Percentiles rank a stretch among this genome's conserved stretches.
These are phyloP conservation scores for Geotrichum macrosporum DNA, from an alignment of 1,139 yeast genomes.

Conservation along the genomic window DNA sequence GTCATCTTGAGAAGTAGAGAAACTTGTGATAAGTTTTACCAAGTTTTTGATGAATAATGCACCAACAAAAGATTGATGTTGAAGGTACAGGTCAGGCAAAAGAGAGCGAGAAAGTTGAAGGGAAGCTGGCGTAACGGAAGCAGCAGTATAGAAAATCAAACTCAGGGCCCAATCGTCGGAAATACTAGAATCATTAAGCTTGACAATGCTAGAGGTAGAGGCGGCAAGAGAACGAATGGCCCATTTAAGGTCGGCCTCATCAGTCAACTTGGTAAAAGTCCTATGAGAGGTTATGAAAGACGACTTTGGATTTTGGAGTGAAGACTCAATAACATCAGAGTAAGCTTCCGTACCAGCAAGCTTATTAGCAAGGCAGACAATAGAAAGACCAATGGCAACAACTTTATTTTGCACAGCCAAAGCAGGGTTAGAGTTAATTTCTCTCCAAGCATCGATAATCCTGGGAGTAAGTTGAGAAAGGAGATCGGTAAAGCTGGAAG, in stretches of 20 bases:
- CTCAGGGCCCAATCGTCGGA: slow-evolving; percentile 29
- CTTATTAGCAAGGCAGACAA: slow-evolving; percentile 30
- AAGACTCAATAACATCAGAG: slow-evolving; percentile 15
- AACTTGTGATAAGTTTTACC: slow-evolving; percentile 24
- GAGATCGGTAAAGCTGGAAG: slow-evolving; percentile 19
- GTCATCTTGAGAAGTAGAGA: slow-evolving; percentile 16
- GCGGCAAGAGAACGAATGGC: slow-evolving; percentile 30
- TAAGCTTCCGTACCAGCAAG: slow-evolving; percentile 23
- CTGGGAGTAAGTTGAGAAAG: slow-evolving; percentile 41
- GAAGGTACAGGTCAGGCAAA: slow-evolving; percentile 14
- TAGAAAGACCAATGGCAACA: slow-evolving; percentile 33
- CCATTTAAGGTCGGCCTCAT: slow-evolving; percentile 29
- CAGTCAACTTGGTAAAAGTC: slow-evolving; percentile 26
- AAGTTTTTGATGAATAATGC: slow-evolving; percentile 18
- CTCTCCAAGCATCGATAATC: slow-evolving; percentile 34
- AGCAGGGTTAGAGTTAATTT: slow-evolving; percentile 39
- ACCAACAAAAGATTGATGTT: slow-evolving; percentile 23
- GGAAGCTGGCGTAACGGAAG: slow-evolving; percentile 24
- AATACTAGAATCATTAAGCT: slow-evolving; percentile 25
- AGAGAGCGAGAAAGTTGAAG: slow-evolving; percentile 26
- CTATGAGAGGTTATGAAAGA: slow-evolving; percentile 25
- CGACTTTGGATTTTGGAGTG: slow-evolving; percentile 24
- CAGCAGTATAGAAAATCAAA: slow-evolving; percentile 32
- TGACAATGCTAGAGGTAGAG: slow-evolving; percentile 26
- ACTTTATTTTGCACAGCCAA: slow-evolving; percentile 35